Evolutionary conservation across 1,139 yeast genomes (phyloP).

Genomic region (Suzukiozyma palmioleophila): DNA sequence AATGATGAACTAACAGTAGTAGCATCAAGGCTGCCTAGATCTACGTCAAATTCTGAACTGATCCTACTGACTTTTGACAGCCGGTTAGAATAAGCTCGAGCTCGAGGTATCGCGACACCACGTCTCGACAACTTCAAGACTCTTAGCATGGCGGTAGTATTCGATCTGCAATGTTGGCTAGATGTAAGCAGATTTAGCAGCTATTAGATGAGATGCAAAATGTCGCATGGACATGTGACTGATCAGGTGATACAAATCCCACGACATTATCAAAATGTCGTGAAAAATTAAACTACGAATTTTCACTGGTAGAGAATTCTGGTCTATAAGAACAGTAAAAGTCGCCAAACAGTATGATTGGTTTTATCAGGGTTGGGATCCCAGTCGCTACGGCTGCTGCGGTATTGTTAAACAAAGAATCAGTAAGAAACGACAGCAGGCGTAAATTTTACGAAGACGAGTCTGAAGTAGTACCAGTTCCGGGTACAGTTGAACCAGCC

Average conservation of each 20-base stretch:
- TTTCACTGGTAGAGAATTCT: no score
- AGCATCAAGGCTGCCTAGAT: not conserved
- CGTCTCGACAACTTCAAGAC: not conserved
- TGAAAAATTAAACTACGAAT: not conserved
- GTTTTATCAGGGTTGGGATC: slow-evolving; percentile 7
- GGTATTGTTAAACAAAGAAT: slow-evolving; percentile 2
- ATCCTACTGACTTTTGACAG: not conserved
- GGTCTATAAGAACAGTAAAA: no score
- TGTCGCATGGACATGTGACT: not conserved
- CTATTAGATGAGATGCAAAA: not conserved
- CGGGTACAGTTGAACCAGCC: slow-evolving; percentile 54
- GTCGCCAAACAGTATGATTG: slow-evolving; percentile 6
- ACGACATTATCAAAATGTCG: slow-evolving; percentile 3
- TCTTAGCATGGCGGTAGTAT: not conserved
- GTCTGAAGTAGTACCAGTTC: slow-evolving; percentile 44
- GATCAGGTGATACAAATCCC: not conserved
- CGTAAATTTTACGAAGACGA: slow-evolving; percentile 64
- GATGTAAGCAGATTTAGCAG: not conserved
- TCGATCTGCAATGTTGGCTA: not conserved
- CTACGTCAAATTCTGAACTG: not conserved
- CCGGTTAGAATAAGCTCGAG: not conserved
- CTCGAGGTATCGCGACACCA: not conserved
- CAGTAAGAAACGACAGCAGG: slow-evolving; percentile 22
- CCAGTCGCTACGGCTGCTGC: slow-evolving; percentile 9
- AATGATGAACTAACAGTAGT: slow-evolving; percentile 10